phyloP scores from a whole-genome alignment of 345 rosid genomes.

The Lepidium sativum region DNA sequence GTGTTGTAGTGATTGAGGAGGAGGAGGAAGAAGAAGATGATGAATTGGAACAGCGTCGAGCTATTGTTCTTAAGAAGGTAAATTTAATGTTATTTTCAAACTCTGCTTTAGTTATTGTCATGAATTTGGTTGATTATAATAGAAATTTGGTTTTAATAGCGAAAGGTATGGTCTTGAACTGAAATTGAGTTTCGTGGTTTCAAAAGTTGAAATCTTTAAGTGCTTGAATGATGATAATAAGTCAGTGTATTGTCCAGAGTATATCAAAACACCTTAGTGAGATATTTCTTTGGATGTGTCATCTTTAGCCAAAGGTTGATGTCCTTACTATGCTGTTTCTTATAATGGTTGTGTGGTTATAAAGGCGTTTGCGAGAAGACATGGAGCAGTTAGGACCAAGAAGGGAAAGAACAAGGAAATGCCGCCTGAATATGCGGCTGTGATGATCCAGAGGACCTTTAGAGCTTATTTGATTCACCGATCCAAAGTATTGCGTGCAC shows the following conservation, averaged over 20 bases:
- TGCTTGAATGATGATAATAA: neutral
- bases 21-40: conserved; percentile 35
- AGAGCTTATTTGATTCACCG: conserved; percentile 75
- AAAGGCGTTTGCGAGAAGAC: conserved; percentile 75
- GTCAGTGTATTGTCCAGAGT: neutral
- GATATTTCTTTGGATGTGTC: neutral
- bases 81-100: neutral
- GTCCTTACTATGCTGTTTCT: neutral
- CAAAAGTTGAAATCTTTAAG: conserved; percentile 6
- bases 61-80: conserved; percentile 52
- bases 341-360: neutral
- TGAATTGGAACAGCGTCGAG: conserved; percentile 40
- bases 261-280: neutral
- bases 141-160: neutral
- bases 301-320: neutral
- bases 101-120: neutral
- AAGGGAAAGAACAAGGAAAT: conserved; percentile 81
- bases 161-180: neutral
- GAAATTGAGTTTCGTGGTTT: neutral
- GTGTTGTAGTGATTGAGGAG: conserved; percentile 61
- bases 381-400: conserved; percentile 36
- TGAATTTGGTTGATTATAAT: neutral
- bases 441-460: conserved; percentile 69
- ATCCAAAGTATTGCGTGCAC: conserved; percentile 75
- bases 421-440: conserved; percentile 72